These are phyloP conservation scores for Cladosporium oxysporum DNA, from an alignment of 2,329 filamentous ascomycete species.

Conservation along the genomic window DNA sequence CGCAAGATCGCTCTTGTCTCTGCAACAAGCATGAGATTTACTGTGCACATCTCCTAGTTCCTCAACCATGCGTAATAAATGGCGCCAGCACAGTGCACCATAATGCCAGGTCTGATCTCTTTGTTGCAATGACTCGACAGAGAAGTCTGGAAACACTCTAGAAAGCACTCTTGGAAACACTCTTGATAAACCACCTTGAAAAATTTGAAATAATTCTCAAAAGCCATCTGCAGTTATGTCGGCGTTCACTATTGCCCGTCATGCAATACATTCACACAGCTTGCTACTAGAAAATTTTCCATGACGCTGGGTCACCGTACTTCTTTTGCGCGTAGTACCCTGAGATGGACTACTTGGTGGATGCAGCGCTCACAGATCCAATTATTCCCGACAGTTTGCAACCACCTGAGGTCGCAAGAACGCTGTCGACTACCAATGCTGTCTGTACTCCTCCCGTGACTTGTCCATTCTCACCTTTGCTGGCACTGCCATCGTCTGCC, in stretches of 20 bases:
- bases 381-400: slow-evolving; percentile 2
- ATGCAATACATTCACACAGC: slow-evolving; percentile 5
- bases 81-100: not conserved
- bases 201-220: not conserved
- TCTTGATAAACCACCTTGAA: slow-evolving; percentile 12
- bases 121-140: slow-evolving; percentile 1
- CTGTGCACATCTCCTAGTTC: not conserved
- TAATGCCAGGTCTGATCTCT: not conserved
- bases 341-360: slow-evolving; percentile 10
- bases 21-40: not conserved
- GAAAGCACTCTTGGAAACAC: slow-evolving; percentile 13
- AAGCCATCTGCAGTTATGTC: slow-evolving; percentile 11
- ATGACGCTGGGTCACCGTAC: slow-evolving; percentile 10
- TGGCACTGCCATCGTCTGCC: too few species aligned
- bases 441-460: too few species aligned
- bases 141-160: slow-evolving; percentile 12
- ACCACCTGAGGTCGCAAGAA: slow-evolving; percentile 8
- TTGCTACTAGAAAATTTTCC: slow-evolving; percentile 8
- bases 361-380: slow-evolving; percentile 11
- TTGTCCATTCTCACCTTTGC: too few species aligned
- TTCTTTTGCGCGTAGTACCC: slow-evolving; percentile 7
- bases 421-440: not conserved
- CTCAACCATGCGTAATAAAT: not conserved
- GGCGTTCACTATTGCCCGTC: slow-evolving; percentile 10
- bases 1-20: not conserved